These are phyloP conservation scores for Chlorella sp. DNA, from an alignment of 139 green algal species.

Conservation along the genomic window DNA sequence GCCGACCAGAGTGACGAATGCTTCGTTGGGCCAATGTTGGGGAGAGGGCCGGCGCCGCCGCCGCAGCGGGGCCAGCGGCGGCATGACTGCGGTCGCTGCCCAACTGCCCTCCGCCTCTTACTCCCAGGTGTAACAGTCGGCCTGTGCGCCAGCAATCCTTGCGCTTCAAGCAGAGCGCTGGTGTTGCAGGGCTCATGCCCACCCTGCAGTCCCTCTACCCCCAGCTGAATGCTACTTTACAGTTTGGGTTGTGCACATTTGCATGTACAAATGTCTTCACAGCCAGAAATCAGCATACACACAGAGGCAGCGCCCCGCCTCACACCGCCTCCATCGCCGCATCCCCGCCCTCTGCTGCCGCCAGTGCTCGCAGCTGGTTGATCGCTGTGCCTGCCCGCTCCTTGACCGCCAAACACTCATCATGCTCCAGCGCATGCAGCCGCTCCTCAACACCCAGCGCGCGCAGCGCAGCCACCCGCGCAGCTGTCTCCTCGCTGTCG, in stretches of 20 bases:
- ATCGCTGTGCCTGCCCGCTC: constrained; percentile 31
- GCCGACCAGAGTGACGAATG: too few species aligned
- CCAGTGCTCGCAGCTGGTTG: constrained; percentile 4
- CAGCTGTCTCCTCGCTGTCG: background rate
- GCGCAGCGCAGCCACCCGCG: constrained; percentile 4
- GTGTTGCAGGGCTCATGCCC: background rate
- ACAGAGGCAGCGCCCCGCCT: background rate
- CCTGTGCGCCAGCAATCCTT: too few species aligned
- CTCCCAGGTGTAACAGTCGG: background rate
- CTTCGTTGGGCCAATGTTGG: too few species aligned
- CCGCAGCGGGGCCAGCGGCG: too few species aligned
- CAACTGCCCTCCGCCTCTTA: too few species aligned
- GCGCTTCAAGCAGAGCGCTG: background rate
- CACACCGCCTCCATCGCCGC: background rate
- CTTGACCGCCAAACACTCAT: constrained; percentile 24
- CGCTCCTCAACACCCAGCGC: constrained; percentile 14
- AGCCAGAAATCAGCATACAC: too few species aligned
- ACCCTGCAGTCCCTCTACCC: background rate
- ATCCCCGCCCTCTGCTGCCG: background rate
- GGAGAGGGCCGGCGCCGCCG: background rate
- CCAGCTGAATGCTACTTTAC: background rate
- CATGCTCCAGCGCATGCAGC: constrained; percentile 21
- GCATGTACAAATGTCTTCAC: too few species aligned
- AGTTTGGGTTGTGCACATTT: too few species aligned
- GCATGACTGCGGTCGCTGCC: too few species aligned